Evolutionary conservation across 2,329 filamentous ascomycete genomes (phyloP).

Genomic region (Claviceps cyperi): DNA sequence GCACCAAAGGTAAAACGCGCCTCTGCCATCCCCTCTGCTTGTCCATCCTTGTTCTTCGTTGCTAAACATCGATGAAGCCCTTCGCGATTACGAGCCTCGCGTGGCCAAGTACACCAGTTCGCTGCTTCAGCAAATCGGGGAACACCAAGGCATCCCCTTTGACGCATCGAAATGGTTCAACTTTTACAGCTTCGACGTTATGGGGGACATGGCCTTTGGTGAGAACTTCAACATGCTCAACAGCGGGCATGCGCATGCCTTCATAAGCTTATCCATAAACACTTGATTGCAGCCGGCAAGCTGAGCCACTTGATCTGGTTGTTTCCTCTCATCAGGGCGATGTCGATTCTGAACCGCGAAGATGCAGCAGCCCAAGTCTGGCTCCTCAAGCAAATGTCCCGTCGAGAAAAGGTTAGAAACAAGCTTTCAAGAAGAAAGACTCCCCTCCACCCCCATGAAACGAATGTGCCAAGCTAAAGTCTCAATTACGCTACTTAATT

Average conservation of each 20-base stretch:
- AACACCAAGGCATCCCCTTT: constrained; percentile 10
- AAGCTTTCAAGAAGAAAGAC: neutral
- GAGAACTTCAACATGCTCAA: constrained; percentile 21
- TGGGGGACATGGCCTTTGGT: constrained; percentile 27
- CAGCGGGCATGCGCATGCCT: constrained; percentile 13
- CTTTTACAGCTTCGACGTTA: constrained; percentile 24
- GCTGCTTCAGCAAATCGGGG: constrained; percentile 8
- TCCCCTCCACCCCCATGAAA: neutral
- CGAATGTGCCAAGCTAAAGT: neutral
- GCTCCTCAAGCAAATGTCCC: constrained; percentile 1
- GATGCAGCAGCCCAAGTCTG: constrained; percentile 10
- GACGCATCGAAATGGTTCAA: constrained; percentile 20
- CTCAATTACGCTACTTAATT: neutral
- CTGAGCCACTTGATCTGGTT: constrained; percentile 13
- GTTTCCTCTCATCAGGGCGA: constrained; percentile 9
- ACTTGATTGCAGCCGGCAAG: constrained; percentile 11
- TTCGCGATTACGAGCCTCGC: constrained; percentile 14
- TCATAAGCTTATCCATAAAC: constrained; percentile 12
- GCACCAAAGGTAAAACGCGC: constrained; percentile 11
- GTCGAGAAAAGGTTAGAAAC: neutral
- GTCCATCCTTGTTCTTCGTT: neutral
- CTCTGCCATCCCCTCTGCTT: neutral
- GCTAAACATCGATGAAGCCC: neutral
- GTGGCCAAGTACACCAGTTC: constrained; percentile 5
- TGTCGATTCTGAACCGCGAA: constrained; percentile 10